These are phyloP conservation scores for Carex parvula DNA, from an alignment of 176 grass and related monocot genomes.

Conservation along the genomic window DNA sequence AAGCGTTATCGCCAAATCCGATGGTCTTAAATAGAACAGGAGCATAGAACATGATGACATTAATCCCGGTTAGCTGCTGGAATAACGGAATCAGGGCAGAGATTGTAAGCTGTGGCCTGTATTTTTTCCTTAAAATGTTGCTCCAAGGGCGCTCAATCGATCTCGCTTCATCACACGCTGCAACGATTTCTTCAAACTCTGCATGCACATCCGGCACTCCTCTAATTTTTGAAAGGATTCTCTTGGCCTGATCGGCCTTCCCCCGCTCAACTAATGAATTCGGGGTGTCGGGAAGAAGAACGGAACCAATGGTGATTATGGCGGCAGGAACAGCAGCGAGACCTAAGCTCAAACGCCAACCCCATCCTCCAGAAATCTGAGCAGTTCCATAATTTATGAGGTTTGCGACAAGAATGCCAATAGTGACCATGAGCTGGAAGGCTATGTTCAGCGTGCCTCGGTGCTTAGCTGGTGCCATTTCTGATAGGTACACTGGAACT, in stretches of 20 bases:
- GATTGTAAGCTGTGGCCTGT: conserved; percentile 14
- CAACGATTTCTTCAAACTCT: conserved; percentile 15
- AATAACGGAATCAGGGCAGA: conserved; percentile 5
- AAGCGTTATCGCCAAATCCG: conserved; percentile 8
- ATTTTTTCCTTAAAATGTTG: conserved; percentile 13
- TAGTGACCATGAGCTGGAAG: conserved; percentile 23
- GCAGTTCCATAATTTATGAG: conserved; percentile 19
- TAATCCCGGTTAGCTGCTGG: conserved; percentile 15
- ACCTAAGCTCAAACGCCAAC: conserved; percentile 26
- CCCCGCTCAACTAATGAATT: conserved; percentile 23
- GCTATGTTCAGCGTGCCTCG: conserved; percentile 22
- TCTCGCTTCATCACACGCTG: conserved; percentile 14
- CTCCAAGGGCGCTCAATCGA: conserved; percentile 5
- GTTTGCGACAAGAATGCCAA: conserved; percentile 17
- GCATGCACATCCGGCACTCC: conserved; percentile 13
- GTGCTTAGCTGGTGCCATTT: conserved; percentile 21
- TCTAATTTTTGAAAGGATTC: conserved; percentile 15
- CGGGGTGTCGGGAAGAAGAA: conserved; percentile 19
- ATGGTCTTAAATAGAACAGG: conserved; percentile 22
- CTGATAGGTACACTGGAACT: conserved; percentile 21
- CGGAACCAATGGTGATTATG: conserved; percentile 13
- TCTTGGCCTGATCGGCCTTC: background rate
- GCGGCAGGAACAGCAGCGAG: background rate
- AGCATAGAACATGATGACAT: conserved; percentile 28
- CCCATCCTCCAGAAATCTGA: conserved; percentile 18